Evolutionary conservation across 805 yeast species (phyloP).

Genomic region (Torulaspora delbrueckii): DNA sequence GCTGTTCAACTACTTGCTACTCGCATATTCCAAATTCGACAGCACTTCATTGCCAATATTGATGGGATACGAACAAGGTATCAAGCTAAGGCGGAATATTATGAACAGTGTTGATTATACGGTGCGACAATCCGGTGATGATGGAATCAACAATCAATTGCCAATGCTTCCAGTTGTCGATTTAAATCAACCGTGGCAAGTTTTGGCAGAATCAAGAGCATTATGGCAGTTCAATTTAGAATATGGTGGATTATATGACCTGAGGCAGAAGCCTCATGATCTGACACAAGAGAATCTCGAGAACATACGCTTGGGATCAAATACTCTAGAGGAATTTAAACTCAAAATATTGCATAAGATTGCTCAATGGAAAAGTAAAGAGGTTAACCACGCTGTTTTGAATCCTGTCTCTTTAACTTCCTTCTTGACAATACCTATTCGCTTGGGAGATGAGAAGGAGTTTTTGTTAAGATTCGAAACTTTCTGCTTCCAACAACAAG

Average conservation of each 20-base stretch:
- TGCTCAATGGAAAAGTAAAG: constrained; percentile 14
- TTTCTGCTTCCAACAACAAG: constrained; percentile 27
- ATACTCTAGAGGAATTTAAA: constrained; percentile 26
- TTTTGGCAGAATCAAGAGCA: constrained; percentile 74
- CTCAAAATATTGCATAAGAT: constrained; percentile 15
- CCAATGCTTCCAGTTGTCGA: constrained; percentile 67
- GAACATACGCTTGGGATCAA: constrained; percentile 37
- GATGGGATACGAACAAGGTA: constrained; percentile 43
- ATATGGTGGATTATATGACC: constrained; percentile 35
- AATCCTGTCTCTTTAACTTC: constrained; percentile 22
- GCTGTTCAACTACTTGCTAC: constrained; percentile 43
- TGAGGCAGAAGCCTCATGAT: constrained; percentile 41
- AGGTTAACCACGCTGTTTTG: constrained; percentile 20
- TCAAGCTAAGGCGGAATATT: constrained; percentile 43
- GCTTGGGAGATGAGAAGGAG: constrained; percentile 24
- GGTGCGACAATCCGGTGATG: constrained; percentile 24
- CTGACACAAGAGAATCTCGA: constrained; percentile 39
- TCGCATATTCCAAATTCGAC: constrained; percentile 45
- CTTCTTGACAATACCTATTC: constrained; percentile 29
- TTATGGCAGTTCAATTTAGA: constrained; percentile 45
- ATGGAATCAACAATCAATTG: constrained; percentile 28
- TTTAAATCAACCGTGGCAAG: constrained; percentile 39
- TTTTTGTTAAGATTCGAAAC: constrained; percentile 24
- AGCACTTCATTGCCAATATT: constrained; percentile 35
- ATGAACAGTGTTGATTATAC: constrained; percentile 40